These are phyloP conservation scores for Xylariaceae sp. DNA, from an alignment of 2,329 filamentous ascomycete species.

Conservation along the genomic window DNA sequence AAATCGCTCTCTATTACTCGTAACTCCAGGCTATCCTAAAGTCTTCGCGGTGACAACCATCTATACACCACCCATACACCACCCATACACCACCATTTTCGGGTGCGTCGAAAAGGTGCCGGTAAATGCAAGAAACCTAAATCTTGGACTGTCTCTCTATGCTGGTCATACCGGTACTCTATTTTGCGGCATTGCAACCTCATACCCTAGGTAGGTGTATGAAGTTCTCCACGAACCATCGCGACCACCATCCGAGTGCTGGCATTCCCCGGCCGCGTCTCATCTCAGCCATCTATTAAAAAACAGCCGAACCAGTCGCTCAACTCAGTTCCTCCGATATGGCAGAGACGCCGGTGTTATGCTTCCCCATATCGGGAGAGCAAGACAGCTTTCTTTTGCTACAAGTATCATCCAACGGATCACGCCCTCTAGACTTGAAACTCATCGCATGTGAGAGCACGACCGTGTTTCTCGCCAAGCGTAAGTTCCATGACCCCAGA, in stretches of 20 bases:
- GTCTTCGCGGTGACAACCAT: no score
- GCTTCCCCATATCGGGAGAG: conserved; percentile 53
- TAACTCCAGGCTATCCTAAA: no score
- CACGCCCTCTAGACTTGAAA: conserved; percentile 58
- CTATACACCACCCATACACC: no score
- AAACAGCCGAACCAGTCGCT: not conserved
- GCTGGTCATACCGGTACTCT: no score
- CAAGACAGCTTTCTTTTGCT: conserved; percentile 56
- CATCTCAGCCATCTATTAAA: not conserved
- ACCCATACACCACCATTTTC: no score
- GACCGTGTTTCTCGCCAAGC: conserved; percentile 52
- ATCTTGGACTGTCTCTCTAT: no score
- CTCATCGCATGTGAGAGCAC: conserved; percentile 65
- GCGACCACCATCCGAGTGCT: not conserved
- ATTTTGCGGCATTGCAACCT: no score
- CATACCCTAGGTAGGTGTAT: no score
- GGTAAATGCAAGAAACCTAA: no score
- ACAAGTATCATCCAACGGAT: conserved; percentile 49
- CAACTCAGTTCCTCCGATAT: conserved; percentile 16
- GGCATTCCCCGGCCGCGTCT: conserved; percentile 2
- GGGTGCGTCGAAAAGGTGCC: no score
- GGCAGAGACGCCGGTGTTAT: conserved; percentile 43
- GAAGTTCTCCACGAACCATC: no score
- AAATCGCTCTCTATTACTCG: no score
- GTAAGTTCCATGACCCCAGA: conserved; percentile 42